Conservation (phyloP, 306 rosid genomes). For the Macrotyloma uniflorum region DNA sequence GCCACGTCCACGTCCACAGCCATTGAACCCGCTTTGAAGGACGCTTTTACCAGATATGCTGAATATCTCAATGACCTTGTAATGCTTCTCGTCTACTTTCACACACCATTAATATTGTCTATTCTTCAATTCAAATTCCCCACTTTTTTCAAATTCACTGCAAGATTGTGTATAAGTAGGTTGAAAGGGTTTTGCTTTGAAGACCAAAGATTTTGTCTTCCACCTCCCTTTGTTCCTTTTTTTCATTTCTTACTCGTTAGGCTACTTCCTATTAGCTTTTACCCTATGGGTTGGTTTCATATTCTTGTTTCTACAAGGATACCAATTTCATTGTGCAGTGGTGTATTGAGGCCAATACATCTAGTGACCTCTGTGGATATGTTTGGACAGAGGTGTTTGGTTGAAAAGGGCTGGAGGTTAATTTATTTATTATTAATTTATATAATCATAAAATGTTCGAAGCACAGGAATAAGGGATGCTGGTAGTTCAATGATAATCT, state of each 20-base stretch:
- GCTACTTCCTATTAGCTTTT: neutral
- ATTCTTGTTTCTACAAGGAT: neutral
- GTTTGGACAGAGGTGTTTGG: neutral
- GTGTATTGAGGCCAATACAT: slow-evolving; percentile 5
- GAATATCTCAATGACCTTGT: slow-evolving; percentile 78
- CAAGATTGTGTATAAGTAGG: neutral
- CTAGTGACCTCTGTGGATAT: neutral
- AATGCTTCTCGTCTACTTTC: slow-evolving; percentile 27
- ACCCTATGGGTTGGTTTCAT: neutral
- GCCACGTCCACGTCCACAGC: slow-evolving; percentile 32
- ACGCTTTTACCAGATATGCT: slow-evolving; percentile 68
- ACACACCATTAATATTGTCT: neutral
- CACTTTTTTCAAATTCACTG: slow-evolving; percentile 1
- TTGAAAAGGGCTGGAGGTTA: neutral
- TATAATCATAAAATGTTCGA: neutral
- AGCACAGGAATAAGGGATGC: neutral
- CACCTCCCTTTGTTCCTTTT: neutral
- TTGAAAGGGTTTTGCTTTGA: neutral
- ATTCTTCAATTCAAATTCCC: neutral
- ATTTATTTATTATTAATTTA: neutral
- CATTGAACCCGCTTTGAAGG: slow-evolving; percentile 61
- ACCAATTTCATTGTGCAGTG: neutral
- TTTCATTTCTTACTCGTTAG: neutral
- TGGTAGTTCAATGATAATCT: neutral
- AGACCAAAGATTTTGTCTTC: neutral